phyloP scores from a whole-genome alignment of 164 flowering plant genomes.

The Chimonanthus praecox region DNA sequence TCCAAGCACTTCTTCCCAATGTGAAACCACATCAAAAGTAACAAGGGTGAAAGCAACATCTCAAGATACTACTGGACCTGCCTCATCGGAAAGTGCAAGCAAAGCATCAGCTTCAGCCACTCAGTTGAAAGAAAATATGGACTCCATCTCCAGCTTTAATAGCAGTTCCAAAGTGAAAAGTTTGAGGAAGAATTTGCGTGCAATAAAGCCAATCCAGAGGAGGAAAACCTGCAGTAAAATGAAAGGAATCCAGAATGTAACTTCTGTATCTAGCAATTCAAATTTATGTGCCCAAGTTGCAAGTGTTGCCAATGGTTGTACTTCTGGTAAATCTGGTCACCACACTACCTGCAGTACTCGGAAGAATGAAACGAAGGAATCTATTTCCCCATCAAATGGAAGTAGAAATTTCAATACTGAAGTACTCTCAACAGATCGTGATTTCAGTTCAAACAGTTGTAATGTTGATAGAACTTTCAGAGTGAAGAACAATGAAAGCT shows the following conservation, averaged over 20 bases:
- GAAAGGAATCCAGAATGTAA: slow-evolving; percentile 35
- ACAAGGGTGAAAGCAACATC: slow-evolving; percentile 13
- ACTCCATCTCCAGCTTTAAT: slow-evolving; percentile 12
- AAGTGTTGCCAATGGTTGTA: slow-evolving; percentile 13
- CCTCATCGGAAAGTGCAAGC: slow-evolving; percentile 14
- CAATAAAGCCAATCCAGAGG: slow-evolving; percentile 32
- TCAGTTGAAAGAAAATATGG: slow-evolving; percentile 15
- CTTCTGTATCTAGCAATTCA: slow-evolving; percentile 22
- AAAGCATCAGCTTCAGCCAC: slow-evolving; percentile 13
- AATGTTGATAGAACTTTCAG: slow-evolving; percentile 17
- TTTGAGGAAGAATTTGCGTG: slow-evolving; percentile 20
- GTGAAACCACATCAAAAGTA: slow-evolving; percentile 12
- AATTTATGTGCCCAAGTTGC: slow-evolving; percentile 9
- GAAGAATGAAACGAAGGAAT: slow-evolving; percentile 21
- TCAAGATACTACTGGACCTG: slow-evolving; percentile 18
- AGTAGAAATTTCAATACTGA: slow-evolving; percentile 19
- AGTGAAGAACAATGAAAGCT: slow-evolving; percentile 4
- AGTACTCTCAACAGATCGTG: slow-evolving; percentile 22
- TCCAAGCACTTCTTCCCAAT: slow-evolving; percentile 14
- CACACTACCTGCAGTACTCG: slow-evolving; percentile 12
- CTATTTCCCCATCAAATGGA: slow-evolving; percentile 25
- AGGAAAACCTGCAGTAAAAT: slow-evolving; percentile 42
- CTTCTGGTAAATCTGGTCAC: slow-evolving; percentile 17
- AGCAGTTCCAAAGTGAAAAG: slow-evolving; percentile 22
- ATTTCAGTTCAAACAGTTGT: slow-evolving; percentile 13